Evolutionary conservation across 306 rosid species (phyloP).

Genomic region (Begonia loranthoides): DNA sequence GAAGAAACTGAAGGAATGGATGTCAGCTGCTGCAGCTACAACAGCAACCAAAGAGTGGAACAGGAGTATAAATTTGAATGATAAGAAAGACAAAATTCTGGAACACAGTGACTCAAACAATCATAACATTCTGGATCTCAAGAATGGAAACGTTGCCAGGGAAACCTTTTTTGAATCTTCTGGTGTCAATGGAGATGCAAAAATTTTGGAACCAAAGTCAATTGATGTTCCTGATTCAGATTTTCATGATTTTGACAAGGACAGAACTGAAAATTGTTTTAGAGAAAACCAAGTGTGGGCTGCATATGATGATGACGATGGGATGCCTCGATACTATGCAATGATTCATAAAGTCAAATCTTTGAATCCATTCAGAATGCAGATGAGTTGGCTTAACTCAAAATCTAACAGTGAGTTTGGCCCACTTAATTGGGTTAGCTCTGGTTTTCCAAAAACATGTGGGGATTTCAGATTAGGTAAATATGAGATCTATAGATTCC

Average conservation of each 20-base stretch:
- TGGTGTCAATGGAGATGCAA: slow-evolving; percentile 4
- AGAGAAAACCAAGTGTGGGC: slow-evolving; percentile 48
- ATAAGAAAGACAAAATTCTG: no score
- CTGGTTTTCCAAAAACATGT: slow-evolving; percentile 36
- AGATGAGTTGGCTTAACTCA: slow-evolving; percentile 38
- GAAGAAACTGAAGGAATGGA: slow-evolving; percentile 28
- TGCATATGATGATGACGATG: slow-evolving; percentile 48
- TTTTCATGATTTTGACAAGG: slow-evolving; percentile 48
- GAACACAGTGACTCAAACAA: no score
- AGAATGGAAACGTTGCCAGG: not conserved
- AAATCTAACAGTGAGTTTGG: slow-evolving; percentile 45
- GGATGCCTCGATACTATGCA: slow-evolving; percentile 54
- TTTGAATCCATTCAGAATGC: slow-evolving; percentile 27
- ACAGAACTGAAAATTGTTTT: slow-evolving; percentile 36
- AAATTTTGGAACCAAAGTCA: slow-evolving; percentile 10
- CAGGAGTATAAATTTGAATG: slow-evolving; percentile 8
- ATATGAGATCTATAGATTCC: slow-evolving; percentile 16
- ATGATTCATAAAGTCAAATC: slow-evolving; percentile 29
- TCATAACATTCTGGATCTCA: slow-evolving; percentile 15
- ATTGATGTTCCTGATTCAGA: slow-evolving; percentile 52
- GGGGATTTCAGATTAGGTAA: slow-evolving; percentile 41
- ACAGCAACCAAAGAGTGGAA: slow-evolving; percentile 10
- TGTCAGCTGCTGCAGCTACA: slow-evolving; percentile 10
- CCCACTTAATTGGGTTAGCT: slow-evolving; percentile 31
- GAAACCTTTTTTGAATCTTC: slow-evolving; percentile 3